These are phyloP conservation scores for Triticum dicoccoides DNA, from an alignment of 176 grass and related monocot species.

Conservation along the genomic window DNA sequence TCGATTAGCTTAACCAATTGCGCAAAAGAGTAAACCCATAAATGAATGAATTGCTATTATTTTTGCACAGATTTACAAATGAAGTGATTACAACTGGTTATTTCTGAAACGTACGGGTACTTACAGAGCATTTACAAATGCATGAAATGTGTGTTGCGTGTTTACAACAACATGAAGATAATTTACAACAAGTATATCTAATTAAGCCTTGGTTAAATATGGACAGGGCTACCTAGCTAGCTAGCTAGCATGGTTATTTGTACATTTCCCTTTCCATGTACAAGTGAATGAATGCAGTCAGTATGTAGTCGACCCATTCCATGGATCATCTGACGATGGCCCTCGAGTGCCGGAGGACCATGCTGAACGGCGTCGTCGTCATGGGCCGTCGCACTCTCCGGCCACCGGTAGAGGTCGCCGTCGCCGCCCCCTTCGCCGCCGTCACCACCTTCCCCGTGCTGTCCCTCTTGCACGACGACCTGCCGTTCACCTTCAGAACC, in stretches of 20 bases:
- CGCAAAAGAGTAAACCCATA: not conserved
- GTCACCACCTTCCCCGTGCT: conserved; percentile 47
- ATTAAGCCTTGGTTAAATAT: not conserved
- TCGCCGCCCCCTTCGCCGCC: conserved; percentile 20
- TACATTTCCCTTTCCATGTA: not conserved
- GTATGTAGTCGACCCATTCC: not conserved
- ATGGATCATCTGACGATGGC: conserved; percentile 49
- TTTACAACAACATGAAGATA: not conserved
- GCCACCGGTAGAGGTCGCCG: not conserved
- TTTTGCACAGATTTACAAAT: not conserved
- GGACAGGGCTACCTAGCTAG: not conserved
- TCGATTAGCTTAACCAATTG: not conserved
- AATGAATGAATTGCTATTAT: not conserved
- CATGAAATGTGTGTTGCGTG: not conserved
- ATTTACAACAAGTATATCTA: not conserved
- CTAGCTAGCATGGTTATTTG: not conserved
- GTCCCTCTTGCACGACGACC: conserved; percentile 53
- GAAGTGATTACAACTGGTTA: not conserved
- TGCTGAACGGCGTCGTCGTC: conserved; percentile 30
- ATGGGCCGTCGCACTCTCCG: not conserved
- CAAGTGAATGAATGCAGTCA: not conserved
- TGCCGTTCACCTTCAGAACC: not conserved
- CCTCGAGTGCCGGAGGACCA: conserved; percentile 61
- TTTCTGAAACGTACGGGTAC: not conserved
- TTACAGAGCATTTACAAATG: not conserved